Evolutionary conservation across 2,329 filamentous ascomycete genomes (phyloP), one percentile per base, ranked within the genome.

Genomic region (Pleoardoris graminearum): DNA sequence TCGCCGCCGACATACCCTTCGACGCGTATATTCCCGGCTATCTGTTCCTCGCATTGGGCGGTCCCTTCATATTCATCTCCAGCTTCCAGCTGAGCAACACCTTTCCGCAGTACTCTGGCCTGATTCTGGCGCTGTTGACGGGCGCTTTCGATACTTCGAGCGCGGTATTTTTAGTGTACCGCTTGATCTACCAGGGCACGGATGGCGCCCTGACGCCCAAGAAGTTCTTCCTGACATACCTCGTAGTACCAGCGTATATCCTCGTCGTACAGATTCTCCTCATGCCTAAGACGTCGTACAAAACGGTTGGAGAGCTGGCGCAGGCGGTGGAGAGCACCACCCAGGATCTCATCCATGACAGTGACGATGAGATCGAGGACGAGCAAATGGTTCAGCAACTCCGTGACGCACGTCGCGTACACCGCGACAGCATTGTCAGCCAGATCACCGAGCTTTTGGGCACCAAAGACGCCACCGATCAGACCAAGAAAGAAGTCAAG

Each of bases 381-480:
- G 70, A 72, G 14, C 61, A 63, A 0, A 77, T 81, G 36, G 66
- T 82, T 2, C 73, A 75, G 11, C 76, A 76, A 22, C 74, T 77
- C 4, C 79, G 79, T 7, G 77, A 81, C 7, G 77, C 86, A 53
- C 81, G 84, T 49, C 81, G 82, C 14, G 77, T 81, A 32, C 84
- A 82, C 36, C 83, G 83, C 37, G 83, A 87, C 54, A 81, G 77
- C 37, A 80, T 89, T 37, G 83, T 87, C 22, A 82, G 83, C 29
- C 87, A 91, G 57, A 88, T 94, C 54, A 86, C 89, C 35, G 81
- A 84, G 38, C 80, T 96, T 1, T 78, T 96, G 0, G 89, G 90
- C 17, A 82, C 84, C 4, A 81, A 82, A 44, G 75, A 81, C 30
- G 86, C 82, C 21, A 81, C 85, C 49, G 78, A 85, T 57, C 87